Evolutionary conservation across 352 stramenopile genomes (phyloP).

Genomic region (Pythium volutum): DNA sequence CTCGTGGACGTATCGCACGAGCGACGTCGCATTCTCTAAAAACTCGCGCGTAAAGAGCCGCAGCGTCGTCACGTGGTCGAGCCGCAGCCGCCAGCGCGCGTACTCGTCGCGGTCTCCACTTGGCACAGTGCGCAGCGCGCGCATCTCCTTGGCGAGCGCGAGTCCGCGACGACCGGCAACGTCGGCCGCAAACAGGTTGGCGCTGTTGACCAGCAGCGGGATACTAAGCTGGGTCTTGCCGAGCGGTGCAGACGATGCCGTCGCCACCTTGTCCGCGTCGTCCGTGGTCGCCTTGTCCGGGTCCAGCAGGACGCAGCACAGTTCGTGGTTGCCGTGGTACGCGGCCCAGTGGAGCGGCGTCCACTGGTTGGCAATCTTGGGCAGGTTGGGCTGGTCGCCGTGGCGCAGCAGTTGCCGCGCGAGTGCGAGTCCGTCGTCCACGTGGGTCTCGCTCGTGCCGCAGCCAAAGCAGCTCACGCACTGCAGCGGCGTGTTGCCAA

Average conservation of each 20-base stretch:
- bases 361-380: constrained; percentile 69
- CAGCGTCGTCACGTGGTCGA: constrained; percentile 57
- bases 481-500: constrained; percentile 76
- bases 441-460: constrained; percentile 50
- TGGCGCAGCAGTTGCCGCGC: constrained; percentile 51
- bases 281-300: constrained; percentile 16
- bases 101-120: constrained; percentile 29
- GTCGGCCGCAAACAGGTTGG: constrained; percentile 62
- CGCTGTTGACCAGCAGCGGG: constrained; percentile 50
- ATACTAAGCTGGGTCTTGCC: constrained; percentile 51
- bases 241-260: too few species aligned
- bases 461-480: constrained; percentile 80
- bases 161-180: constrained; percentile 58
- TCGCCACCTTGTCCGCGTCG: constrained; percentile 2
- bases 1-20: constrained; percentile 50
- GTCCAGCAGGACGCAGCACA: constrained; percentile 53
- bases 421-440: constrained; percentile 66
- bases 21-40: constrained; percentile 33
- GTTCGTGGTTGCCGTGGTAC: constrained; percentile 73
- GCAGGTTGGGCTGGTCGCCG: constrained; percentile 67
- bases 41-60: constrained; percentile 55
- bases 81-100: constrained; percentile 47
- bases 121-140: constrained; percentile 20
- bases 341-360: constrained; percentile 72
- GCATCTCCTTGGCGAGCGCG: constrained; percentile 40